Base-by-base conservation (phyloP, 495 filamentous ascomycete species). In the Friedmanniomyces endolithicus region DNA sequence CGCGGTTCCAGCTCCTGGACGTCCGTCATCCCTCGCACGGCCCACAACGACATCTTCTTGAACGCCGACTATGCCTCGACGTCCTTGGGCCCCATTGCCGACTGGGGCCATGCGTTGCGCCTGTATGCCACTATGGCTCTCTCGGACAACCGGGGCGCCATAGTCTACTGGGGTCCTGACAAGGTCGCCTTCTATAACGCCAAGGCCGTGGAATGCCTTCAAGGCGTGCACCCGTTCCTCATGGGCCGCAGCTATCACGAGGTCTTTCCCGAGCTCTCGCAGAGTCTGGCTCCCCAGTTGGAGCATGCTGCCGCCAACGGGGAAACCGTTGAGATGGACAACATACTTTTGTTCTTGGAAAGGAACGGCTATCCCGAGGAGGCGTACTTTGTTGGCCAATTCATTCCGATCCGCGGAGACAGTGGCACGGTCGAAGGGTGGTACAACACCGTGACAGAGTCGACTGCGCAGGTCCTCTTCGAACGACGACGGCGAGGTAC, bases 371-470 rank as follows among this genome's bases (percentile, higher is more conserved):
- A 34, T 50, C 24, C 48, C 2, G 64, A 60, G 33, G 57, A 60
- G 41, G 63, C 63, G 0, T 68, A 68, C 62, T 67, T 70, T 34
- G 60, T 63, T 7, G 68, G 63, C 59, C 65, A 62, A 24, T 64
- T 70, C 43, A 67, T 68, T 22, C 66, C 66, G 0, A 12, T 55
- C 14, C 2, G 11, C 1, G 64, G 56, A 25, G 65, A 67, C 47
- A 66, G 65, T 39, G 57, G 54, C 19, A 64, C 64, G 17, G 62
- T 59, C 58, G 65, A 62, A 19, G 63, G 64, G 7, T 53, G 66
- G 3, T 69, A 67, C 53, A 67, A 69, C 31, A 63, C 64, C 0
- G 64, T 61, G 3, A 60, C 63, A 34, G 67, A 70, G 40, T 63
- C 64, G 44, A 70, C 67, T 7, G 20, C 57, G 11, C 62, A 60